Evolutionary conservation across 306 rosid species (phyloP).

Genomic region (Phaseolus lunatus): DNA sequence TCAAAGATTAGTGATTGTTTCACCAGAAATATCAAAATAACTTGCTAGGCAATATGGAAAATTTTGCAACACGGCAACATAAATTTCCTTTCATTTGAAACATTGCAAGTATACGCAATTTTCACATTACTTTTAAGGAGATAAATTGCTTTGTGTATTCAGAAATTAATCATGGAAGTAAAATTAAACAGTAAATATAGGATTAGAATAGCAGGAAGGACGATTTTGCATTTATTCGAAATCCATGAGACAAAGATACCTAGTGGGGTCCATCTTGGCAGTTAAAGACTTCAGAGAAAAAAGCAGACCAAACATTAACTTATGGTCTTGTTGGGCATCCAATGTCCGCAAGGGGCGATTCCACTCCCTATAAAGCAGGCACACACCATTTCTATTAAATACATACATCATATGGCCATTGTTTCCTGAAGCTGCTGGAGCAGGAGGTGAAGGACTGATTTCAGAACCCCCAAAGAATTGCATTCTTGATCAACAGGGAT

Average conservation of each 20-base stretch:
- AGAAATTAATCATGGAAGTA: constrained; percentile 18
- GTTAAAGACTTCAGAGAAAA: constrained; percentile 94
- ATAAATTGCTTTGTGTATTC: constrained; percentile 9
- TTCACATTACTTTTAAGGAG: constrained; percentile 22
- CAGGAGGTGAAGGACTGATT: constrained; percentile 97
- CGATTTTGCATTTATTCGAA: background rate
- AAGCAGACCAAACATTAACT: constrained; percentile 95
- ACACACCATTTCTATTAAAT: constrained; percentile 87
- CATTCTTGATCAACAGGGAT: constrained; percentile 54
- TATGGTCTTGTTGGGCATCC: constrained; percentile 89
- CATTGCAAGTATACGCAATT: constrained; percentile 17
- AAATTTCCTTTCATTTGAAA: constrained; percentile 2
- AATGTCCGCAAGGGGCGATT: constrained; percentile 89
- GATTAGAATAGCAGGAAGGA: background rate
- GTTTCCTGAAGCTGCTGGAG: constrained; percentile 78
- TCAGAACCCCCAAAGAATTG: constrained; percentile 97
- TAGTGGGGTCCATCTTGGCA: constrained; percentile 94
- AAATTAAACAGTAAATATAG: background rate
- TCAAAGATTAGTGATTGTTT: background rate
- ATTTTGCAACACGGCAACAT: constrained; percentile 16
- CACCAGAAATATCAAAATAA: constrained; percentile 12
- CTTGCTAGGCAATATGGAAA: background rate
- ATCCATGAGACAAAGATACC: constrained; percentile 42
- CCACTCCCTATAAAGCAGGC: constrained; percentile 96
- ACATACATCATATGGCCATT: constrained; percentile 95